These are phyloP conservation scores for Metarhizium robertsii DNA, from an alignment of 2,329 filamentous ascomycete species.

Conservation along the genomic window DNA sequence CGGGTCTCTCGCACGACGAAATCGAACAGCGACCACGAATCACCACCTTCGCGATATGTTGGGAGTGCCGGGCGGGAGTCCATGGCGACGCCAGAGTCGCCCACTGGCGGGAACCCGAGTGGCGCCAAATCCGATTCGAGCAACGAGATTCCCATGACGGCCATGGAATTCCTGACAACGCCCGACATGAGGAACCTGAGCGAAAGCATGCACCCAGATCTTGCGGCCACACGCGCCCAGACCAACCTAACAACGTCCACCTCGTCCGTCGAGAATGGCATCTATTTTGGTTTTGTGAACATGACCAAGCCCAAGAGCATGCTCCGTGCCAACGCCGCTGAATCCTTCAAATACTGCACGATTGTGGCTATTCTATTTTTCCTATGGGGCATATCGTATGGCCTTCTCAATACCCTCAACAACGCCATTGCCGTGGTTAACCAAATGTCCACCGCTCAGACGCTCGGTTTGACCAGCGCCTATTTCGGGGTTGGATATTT, in stretches of 20 bases:
- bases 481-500: slow-evolving; percentile 67
- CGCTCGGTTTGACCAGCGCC: slow-evolving; percentile 56
- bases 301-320: slow-evolving; percentile 61
- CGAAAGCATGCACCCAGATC: slow-evolving; percentile 5
- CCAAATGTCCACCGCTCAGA: slow-evolving; percentile 51
- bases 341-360: slow-evolving; percentile 63
- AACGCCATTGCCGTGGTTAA: slow-evolving; percentile 55
- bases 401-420: slow-evolving; percentile 75
- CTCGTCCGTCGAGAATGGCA: slow-evolving; percentile 30
- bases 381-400: slow-evolving; percentile 86
- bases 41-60: slow-evolving; percentile 13
- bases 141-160: slow-evolving; percentile 22
- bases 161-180: slow-evolving; percentile 38
- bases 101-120: not conserved
- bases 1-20: slow-evolving; percentile 16
- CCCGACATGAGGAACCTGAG: slow-evolving; percentile 22
- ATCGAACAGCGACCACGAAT: slow-evolving; percentile 20
- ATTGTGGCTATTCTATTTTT: slow-evolving; percentile 77
- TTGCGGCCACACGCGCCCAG: slow-evolving; percentile 10
- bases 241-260: slow-evolving; percentile 26
- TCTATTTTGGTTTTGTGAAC: slow-evolving; percentile 72
- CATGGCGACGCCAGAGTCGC: not conserved
- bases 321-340: slow-evolving; percentile 50
- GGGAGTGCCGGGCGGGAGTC: not conserved
- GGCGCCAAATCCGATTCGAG: slow-evolving; percentile 2